Conservation (phyloP, 1,284 basidiomycete species). For the Sanguinoderma infundibulare region DNA sequence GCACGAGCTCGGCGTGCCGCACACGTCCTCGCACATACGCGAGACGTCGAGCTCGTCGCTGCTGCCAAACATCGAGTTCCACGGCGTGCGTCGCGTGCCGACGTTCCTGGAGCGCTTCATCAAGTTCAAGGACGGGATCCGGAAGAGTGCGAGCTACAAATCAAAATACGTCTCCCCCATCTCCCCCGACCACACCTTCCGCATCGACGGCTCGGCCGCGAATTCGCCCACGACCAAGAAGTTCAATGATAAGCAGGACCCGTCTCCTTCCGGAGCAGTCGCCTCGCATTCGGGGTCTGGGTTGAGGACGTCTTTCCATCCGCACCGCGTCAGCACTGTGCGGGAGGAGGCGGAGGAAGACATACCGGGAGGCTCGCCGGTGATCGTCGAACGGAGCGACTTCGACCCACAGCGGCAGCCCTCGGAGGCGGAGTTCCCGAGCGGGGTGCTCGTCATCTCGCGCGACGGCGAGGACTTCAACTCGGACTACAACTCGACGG, state of each 20-base stretch:
- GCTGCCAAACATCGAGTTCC: slow-evolving; percentile 15
- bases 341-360: background rate
- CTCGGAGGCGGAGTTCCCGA: background rate
- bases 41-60: slow-evolving; percentile 19
- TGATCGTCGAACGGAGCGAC: background rate
- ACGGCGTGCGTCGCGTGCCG: slow-evolving; percentile 10
- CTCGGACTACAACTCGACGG: slow-evolving; percentile 11
- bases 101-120: slow-evolving; percentile 22
- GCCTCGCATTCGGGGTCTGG: background rate
- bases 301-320: background rate
- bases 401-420: background rate
- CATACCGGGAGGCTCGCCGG: background rate
- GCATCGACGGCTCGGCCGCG: slow-evolving; percentile 20
- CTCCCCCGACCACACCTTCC: slow-evolving; percentile 18
- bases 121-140: slow-evolving; percentile 17
- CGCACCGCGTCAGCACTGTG: background rate
- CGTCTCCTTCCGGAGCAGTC: too few species aligned
- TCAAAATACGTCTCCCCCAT: slow-evolving; percentile 16
- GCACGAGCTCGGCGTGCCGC: slow-evolving; percentile 10
- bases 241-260: background rate
- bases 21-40: slow-evolving; percentile 12
- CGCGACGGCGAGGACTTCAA: slow-evolving; percentile 26
- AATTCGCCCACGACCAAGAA: background rate
- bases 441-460: slow-evolving; percentile 28
- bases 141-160: slow-evolving; percentile 23